Conservation (phyloP, 768 basidiomycete genomes). For the Cystofilobasidium capitatum region DNA sequence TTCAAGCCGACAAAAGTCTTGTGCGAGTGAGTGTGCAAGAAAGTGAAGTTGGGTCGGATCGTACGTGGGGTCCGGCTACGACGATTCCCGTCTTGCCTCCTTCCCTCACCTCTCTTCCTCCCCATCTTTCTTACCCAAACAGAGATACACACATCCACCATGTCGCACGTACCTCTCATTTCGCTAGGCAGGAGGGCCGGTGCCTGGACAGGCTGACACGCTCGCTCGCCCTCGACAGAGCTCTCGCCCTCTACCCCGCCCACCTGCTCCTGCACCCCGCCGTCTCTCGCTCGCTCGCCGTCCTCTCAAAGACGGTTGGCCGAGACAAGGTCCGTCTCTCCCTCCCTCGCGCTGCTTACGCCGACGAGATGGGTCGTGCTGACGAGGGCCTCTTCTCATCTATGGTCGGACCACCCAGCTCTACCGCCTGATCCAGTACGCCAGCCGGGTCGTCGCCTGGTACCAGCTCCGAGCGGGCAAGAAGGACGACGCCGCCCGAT, state of each 20-base stretch:
- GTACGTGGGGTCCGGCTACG: no score
- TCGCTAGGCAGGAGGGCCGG: not conserved
- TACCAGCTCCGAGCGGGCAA: constrained; percentile 59
- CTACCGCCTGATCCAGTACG: constrained; percentile 85
- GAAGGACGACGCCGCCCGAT: constrained; percentile 42
- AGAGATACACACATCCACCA: no score
- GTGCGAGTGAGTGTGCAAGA: no score
- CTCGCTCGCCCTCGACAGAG: constrained; percentile 13
- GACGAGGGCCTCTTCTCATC: not conserved
- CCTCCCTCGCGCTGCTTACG: constrained; percentile 6
- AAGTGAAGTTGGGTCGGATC: no score
- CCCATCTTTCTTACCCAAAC: no score
- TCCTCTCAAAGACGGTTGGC: constrained; percentile 69
- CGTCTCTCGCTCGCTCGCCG: constrained; percentile 63
- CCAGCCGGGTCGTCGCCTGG: constrained; percentile 81
- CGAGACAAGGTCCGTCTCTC: constrained; percentile 67
- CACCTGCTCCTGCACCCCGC: constrained; percentile 75
- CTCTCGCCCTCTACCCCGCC: constrained; percentile 36
- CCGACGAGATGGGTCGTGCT: no score
- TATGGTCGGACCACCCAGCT: constrained; percentile 44
- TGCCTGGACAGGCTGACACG: not conserved
- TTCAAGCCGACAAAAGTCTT: no score
- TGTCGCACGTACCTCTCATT: no score
- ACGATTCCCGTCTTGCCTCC: no score
- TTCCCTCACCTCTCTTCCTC: no score